Conservation (phyloP, 2,329 filamentous ascomycete genomes). For the Trematosphaeria pertusa region DNA sequence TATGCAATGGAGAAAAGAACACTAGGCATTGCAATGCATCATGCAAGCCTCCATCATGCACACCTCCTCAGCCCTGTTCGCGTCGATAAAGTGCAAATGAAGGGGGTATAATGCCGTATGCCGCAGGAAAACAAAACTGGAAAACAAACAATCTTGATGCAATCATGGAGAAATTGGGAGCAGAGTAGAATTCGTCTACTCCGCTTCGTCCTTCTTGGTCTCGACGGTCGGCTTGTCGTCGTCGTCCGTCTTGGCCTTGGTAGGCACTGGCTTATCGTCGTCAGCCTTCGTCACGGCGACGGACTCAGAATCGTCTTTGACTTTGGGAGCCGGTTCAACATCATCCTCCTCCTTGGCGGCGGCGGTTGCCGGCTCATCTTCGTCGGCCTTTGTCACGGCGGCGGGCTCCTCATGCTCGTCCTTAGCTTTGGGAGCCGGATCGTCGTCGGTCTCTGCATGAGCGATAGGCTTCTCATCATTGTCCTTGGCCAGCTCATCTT, state of each 20-base stretch:
- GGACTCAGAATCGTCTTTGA: slow-evolving; percentile 6
- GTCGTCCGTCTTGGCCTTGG: not conserved
- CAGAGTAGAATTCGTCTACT: not conserved
- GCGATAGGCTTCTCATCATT: not conserved
- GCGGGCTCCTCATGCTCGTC: slow-evolving; percentile 10
- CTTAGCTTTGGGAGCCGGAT: not conserved
- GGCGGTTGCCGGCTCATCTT: not conserved
- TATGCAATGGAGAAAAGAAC: too few species aligned
- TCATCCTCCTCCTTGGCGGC: not conserved
- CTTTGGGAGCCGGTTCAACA: not conserved
- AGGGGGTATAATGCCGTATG: slow-evolving; percentile 17
- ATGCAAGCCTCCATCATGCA: not conserved
- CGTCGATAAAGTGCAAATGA: slow-evolving; percentile 5
- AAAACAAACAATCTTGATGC: slow-evolving; percentile 7
- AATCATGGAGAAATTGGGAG: not conserved
- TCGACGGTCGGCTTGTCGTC: not conserved
- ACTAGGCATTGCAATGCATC: not conserved
- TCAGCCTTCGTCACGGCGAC: not conserved
- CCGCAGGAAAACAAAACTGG: not conserved
- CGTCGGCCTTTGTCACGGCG: not conserved
- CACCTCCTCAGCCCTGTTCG: not conserved
- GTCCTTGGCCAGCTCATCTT: not conserved
- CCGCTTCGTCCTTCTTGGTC: not conserved
- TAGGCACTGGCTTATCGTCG: not conserved
- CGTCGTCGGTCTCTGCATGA: not conserved